Evolutionary conservation across 2,329 filamentous ascomycete species (phyloP).

Genomic region (Plenodomus tracheiphilus): DNA sequence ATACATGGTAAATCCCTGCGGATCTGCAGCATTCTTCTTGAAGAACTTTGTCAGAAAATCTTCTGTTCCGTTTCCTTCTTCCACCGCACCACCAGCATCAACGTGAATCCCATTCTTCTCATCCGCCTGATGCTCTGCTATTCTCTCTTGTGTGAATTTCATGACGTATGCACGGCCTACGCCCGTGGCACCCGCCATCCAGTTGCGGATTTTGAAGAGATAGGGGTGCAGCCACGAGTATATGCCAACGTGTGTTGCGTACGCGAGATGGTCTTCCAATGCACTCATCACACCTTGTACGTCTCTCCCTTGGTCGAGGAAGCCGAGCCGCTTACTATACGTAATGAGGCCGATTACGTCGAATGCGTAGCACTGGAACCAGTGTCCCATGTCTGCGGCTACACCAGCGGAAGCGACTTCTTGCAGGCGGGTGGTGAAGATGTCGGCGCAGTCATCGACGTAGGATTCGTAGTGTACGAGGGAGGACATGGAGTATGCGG

Average conservation of each 20-base stretch:
- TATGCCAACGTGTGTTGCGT: constrained; percentile 6
- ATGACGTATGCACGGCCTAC: constrained; percentile 36
- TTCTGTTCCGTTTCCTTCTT: constrained; percentile 3
- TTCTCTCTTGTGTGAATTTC: constrained; percentile 21
- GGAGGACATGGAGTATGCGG: constrained; percentile 15
- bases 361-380: constrained; percentile 45
- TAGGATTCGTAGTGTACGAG: constrained; percentile 45
- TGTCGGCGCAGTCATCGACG: constrained; percentile 43
- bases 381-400: constrained; percentile 24
- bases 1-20: constrained; percentile 40
- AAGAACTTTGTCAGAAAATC: constrained; percentile 23
- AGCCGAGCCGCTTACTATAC: constrained; percentile 21
- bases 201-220: constrained; percentile 41
- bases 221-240: constrained; percentile 38
- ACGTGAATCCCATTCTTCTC: constrained; percentile 8
- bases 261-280: constrained; percentile 9
- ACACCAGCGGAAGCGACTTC: constrained; percentile 28
- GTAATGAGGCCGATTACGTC: constrained; percentile 43
- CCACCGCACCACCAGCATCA: not conserved
- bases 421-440: constrained; percentile 33
- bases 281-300: constrained; percentile 6
- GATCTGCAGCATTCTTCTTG: constrained; percentile 19
- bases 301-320: constrained; percentile 19
- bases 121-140: constrained; percentile 15
- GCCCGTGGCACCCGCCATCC: constrained; percentile 34